Base-by-base conservation (phyloP, 2,329 filamentous ascomycete species). In the Trichoderma endophyticum region DNA sequence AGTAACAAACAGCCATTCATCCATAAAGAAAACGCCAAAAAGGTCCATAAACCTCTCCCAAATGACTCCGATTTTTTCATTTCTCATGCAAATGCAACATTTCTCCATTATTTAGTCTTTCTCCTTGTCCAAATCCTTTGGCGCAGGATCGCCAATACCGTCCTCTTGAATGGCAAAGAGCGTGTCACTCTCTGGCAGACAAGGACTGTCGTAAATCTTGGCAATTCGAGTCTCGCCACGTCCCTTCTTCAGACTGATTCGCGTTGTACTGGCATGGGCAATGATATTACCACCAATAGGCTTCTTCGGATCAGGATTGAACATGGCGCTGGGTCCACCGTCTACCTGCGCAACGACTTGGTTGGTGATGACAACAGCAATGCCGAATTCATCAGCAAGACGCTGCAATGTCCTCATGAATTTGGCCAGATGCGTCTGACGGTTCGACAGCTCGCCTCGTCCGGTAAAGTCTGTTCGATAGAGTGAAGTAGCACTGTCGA, bases 201-300 rank as follows among this genome's bases (percentile, higher is more conserved):
- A 99, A 2, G 96, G 96, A 77, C 95, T 98, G 83, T 99, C 97
- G 80, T 99, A 99, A 74, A 99, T 99, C 86, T 98, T 99, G 84
- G 96, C 97, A 76, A 99, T 93, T 84, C 96, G 90, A 26, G 96
- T 99, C 86, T 99, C 96, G 34, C 89, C 96, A 70, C 96, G 88
- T 2, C 96, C 97, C 82, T 99, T 99, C 85, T 97, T 98, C 80
- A 99, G 82, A 78, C 94, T 98, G 77, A 99, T 88, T 78, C 96
- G 88, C 2, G 96, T 99, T 1, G 96, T 99, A 79, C 94, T 97
- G 67, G 96, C 95, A 81, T 99, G 96, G 3, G 97, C 96, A 80
- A 99, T 98, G 76, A 99, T 99, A 82, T 99, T 98, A 75, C 96
- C 96, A 76, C 96, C 96, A 80, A 99, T 98, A 0, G 96, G 96